Conservation (phyloP, 2,329 filamentous ascomycete genomes). For the Exophiala phaeomuriformis region DNA sequence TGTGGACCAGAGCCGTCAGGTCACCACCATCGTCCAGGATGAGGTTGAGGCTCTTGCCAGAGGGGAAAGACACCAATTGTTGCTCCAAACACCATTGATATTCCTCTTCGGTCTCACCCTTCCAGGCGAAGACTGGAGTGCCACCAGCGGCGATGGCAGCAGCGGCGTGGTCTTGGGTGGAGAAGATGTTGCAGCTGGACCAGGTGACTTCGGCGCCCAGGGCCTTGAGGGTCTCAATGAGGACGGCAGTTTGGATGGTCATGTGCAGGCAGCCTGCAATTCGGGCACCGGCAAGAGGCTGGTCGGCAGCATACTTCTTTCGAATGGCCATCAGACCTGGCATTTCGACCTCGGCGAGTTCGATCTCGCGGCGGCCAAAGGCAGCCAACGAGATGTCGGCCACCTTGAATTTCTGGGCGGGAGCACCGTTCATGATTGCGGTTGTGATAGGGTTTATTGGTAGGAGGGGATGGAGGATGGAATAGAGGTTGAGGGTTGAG, state of each 20-base stretch:
- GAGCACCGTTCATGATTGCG: constrained; percentile 53
- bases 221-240: constrained; percentile 92
- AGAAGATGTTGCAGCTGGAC: constrained; percentile 99
- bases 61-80: constrained; percentile 94
- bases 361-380: constrained; percentile 98
- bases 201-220: constrained; percentile 98
- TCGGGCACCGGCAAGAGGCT: constrained; percentile 87
- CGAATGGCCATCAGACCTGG: constrained; percentile 95
- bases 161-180: constrained; percentile 95
- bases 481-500: background rate
- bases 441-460: background rate
- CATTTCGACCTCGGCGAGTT: constrained; percentile 94
- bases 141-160: constrained; percentile 92
- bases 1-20: constrained; percentile 90
- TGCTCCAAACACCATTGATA: constrained; percentile 99
- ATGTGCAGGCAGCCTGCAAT: constrained; percentile 98
- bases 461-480: background rate
- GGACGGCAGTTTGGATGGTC: constrained; percentile 99
- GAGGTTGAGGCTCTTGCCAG: constrained; percentile 91
- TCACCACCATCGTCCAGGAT: constrained; percentile 99
- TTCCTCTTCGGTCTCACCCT: constrained; percentile 97
- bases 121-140: constrained; percentile 79
- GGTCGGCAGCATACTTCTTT: constrained; percentile 80
- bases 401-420: constrained; percentile 94
- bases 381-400: constrained; percentile 95